Evolutionary conservation across 1,139 yeast genomes (phyloP).

Genomic region (Taphrina flavorubra): DNA sequence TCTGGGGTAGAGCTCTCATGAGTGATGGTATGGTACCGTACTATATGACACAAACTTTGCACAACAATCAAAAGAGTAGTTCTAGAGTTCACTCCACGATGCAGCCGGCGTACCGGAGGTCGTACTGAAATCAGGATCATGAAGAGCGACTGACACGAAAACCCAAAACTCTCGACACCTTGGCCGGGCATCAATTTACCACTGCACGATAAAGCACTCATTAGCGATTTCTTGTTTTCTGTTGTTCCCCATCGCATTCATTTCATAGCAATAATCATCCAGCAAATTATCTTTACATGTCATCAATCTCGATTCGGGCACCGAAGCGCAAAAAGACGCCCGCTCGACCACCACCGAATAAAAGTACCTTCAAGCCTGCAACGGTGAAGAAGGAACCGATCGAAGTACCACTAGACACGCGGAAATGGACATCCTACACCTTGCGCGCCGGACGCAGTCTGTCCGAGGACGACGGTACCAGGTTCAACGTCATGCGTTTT

Average conservation of each 20-base stretch:
- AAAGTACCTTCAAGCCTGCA: constrained; percentile 4
- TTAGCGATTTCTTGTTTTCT: constrained; percentile 9
- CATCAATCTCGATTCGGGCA: constrained; percentile 36
- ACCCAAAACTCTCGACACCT: too few relatives aligned
- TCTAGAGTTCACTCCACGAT: too few relatives aligned
- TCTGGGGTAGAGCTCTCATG: constrained; percentile 7
- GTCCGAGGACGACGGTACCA: constrained; percentile 72
- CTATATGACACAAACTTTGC: not conserved
- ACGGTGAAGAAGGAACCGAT: constrained; percentile 34
- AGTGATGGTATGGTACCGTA: not conserved
- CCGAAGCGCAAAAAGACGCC: constrained; percentile 28
- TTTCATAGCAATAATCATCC: constrained; percentile 18
- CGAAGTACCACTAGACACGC: constrained; percentile 29
- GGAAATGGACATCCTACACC: constrained; percentile 63
- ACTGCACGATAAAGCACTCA: constrained; percentile 10
- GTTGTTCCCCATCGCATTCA: not conserved
- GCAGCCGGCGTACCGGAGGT: too few relatives aligned
- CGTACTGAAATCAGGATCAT: too few relatives aligned
- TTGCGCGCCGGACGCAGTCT: constrained; percentile 69
- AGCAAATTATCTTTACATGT: constrained; percentile 12
- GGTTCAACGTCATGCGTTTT: constrained; percentile 82
- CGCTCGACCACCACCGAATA: constrained; percentile 12
- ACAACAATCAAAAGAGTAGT: too few relatives aligned
- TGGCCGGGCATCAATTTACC: not conserved
- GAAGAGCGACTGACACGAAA: too few relatives aligned